These are phyloP conservation scores for Penicillium malachiteum DNA, from an alignment of 495 filamentous ascomycete genomes.

Conservation along the genomic window DNA sequence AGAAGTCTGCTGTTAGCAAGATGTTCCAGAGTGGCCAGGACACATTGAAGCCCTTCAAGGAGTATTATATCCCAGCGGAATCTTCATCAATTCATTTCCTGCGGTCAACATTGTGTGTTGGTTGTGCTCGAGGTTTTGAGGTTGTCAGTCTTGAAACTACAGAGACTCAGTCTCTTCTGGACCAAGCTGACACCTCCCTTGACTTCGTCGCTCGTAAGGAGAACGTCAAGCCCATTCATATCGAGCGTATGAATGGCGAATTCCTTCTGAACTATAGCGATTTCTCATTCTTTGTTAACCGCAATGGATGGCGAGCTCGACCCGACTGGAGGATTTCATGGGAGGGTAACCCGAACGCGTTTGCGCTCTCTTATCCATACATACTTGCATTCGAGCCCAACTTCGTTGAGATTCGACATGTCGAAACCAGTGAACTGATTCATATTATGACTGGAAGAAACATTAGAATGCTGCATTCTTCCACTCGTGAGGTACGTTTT, in stretches of 20 bases:
- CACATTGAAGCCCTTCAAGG: conserved; percentile 93
- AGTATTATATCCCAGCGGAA: conserved; percentile 98
- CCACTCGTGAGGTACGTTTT: conserved; percentile 82
- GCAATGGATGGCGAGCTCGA: conserved; percentile 94
- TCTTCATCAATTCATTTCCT: conserved; percentile 96
- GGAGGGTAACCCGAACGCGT: conserved; percentile 89
- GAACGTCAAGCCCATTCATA: conserved; percentile 92
- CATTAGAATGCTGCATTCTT: conserved; percentile 95
- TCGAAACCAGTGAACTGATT: conserved; percentile 85
- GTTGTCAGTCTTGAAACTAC: conserved; percentile 96
- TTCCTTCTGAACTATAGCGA: conserved; percentile 98
- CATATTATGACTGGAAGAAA: conserved; percentile 95
- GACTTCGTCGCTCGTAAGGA: conserved; percentile 95
- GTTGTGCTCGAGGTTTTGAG: conserved; percentile 92
- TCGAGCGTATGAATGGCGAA: conserved; percentile 92
- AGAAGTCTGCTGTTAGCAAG: conserved; percentile 87
- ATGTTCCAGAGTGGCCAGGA: conserved; percentile 95
- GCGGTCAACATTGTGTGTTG: conserved; percentile 93
- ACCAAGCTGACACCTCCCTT: conserved; percentile 96
- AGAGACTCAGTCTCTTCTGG: conserved; percentile 93
- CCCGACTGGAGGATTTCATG: conserved; percentile 97
- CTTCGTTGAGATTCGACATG: conserved; percentile 93
- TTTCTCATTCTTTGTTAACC: conserved; percentile 98
- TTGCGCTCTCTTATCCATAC: conserved; percentile 92
- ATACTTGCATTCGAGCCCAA: conserved; percentile 98